phyloP scores from a whole-genome alignment of 2,329 filamentous ascomycete genomes.

The Pyricularia pennisetigena region DNA sequence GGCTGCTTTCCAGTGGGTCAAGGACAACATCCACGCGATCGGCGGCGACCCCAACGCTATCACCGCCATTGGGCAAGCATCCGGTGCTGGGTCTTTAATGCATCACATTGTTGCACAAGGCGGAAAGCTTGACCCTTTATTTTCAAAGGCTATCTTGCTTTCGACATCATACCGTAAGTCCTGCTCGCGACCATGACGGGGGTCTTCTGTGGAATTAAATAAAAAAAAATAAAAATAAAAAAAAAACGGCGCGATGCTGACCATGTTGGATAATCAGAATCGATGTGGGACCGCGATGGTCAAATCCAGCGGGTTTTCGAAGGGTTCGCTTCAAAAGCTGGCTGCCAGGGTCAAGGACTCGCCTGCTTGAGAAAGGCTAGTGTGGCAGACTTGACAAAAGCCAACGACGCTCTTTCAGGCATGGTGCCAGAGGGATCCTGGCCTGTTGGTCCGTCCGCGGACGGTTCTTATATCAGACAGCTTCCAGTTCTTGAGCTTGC shows the following conservation, averaged over 20 bases:
- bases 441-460: slow-evolving; percentile 20
- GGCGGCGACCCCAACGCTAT: slow-evolving; percentile 35
- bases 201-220: background rate
- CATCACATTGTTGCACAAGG: slow-evolving; percentile 37
- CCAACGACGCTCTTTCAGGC: slow-evolving; percentile 18
- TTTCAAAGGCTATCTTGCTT: slow-evolving; percentile 23
- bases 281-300: slow-evolving; percentile 22
- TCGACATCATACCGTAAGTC: slow-evolving; percentile 20
- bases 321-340: slow-evolving; percentile 20
- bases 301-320: slow-evolving; percentile 19
- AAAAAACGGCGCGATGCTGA: background rate
- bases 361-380: slow-evolving; percentile 18
- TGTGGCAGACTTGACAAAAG: slow-evolving; percentile 12
- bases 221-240: background rate
- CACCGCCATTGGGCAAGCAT: slow-evolving; percentile 39
- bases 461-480: slow-evolving; percentile 21
- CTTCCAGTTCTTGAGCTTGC: slow-evolving; percentile 19
- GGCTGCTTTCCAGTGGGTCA: slow-evolving; percentile 36
- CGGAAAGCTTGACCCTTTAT: slow-evolving; percentile 31
- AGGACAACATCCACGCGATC: slow-evolving; percentile 31
- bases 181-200: background rate
- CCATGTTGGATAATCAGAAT: slow-evolving; percentile 8
- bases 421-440: slow-evolving; percentile 18
- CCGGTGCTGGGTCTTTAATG: slow-evolving; percentile 38
- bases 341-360: slow-evolving; percentile 17